Conservation (phyloP, 2,329 filamentous ascomycete species). For the Fusarium nygamai region DNA sequence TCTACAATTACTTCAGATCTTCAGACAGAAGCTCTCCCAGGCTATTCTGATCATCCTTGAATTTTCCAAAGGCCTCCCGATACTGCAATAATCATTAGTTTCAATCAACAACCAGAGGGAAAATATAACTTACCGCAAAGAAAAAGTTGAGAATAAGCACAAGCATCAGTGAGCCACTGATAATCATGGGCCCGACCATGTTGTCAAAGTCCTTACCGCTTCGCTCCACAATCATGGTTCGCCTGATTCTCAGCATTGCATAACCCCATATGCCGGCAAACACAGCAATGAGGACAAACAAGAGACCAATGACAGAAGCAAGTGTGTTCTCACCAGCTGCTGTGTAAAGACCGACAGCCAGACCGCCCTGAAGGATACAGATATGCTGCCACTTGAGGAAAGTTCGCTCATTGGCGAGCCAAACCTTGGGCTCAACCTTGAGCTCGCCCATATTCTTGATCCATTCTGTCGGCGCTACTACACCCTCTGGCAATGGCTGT, state of each 20-base stretch:
- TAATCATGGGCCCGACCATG: constrained; percentile 81
- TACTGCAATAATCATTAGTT: constrained; percentile 43
- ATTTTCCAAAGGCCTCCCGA: constrained; percentile 46
- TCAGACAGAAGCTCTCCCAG: constrained; percentile 34
- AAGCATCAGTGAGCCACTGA: constrained; percentile 80
- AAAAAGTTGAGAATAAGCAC: constrained; percentile 88
- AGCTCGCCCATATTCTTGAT: constrained; percentile 95
- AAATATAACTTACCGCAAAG: constrained; percentile 72
- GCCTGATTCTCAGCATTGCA: constrained; percentile 78
- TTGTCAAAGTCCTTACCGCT: constrained; percentile 96
- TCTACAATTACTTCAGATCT: constrained; percentile 43
- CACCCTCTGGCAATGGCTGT: constrained; percentile 78
- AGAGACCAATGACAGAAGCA: constrained; percentile 80
- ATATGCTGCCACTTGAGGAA: constrained; percentile 99
- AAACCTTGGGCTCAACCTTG: constrained; percentile 96
- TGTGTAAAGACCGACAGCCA: constrained; percentile 88
- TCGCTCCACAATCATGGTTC: constrained; percentile 81
- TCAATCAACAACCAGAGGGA: not conserved
- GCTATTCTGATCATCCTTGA: constrained; percentile 32
- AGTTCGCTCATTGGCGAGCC: constrained; percentile 97
- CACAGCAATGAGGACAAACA: constrained; percentile 82
- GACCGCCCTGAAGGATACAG: constrained; percentile 82
- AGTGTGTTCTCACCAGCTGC: constrained; percentile 83
- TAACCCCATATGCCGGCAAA: constrained; percentile 92
- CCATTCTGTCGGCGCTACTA: constrained; percentile 85